A percentile compares a stretch with the other conserved stretches of the same genome.
phyloP scores from a whole-genome alignment of 1,284 basidiomycete species.

The Pyrrhoderma lamaoense region DNA sequence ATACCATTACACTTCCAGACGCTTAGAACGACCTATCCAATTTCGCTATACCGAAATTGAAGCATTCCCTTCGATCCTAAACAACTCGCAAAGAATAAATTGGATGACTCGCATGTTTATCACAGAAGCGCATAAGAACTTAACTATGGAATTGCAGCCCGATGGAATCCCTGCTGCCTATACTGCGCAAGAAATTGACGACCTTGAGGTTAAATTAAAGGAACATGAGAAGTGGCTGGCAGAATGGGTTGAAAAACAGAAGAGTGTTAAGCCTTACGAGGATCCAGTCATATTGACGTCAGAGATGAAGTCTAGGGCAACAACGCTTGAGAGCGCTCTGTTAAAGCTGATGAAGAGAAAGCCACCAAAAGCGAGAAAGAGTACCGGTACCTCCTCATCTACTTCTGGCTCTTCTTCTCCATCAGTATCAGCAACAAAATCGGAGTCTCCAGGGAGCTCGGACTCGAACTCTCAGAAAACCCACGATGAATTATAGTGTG shows the following conservation, averaged over 20 bases:
- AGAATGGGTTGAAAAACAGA: conserved; percentile 75
- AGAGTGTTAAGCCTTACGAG: conserved; percentile 59
- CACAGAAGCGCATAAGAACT: conserved; percentile 65
- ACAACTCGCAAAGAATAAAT: conserved; percentile 76
- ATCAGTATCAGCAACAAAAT: background rate
- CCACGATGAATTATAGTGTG: no score
- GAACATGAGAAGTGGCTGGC: conserved; percentile 79
- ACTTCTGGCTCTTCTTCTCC: background rate
- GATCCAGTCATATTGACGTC: conserved; percentile 75
- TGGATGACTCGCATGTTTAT: conserved; percentile 79
- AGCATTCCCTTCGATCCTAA: conserved; percentile 65
- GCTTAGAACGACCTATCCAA: conserved; percentile 75
- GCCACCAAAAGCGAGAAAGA: conserved; percentile 29
- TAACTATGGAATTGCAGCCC: conserved; percentile 50
- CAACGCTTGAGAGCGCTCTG: conserved; percentile 70
- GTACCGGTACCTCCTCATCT: background rate
- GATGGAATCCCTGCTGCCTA: conserved; percentile 61
- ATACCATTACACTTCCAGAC: conserved; percentile 35
- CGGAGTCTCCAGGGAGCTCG: no score
- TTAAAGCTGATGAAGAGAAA: conserved; percentile 61
- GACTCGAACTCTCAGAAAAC: no score
- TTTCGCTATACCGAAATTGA: conserved; percentile 84
- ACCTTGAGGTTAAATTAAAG: conserved; percentile 63
- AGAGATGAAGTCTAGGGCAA: conserved; percentile 78
- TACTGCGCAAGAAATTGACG: conserved; percentile 75